Percentiles rank a stretch among this genome's conserved stretches.
Evolutionary conservation across 2,329 filamentous ascomycete genomes (phyloP).

Genomic region (Ophiostoma sp.): DNA sequence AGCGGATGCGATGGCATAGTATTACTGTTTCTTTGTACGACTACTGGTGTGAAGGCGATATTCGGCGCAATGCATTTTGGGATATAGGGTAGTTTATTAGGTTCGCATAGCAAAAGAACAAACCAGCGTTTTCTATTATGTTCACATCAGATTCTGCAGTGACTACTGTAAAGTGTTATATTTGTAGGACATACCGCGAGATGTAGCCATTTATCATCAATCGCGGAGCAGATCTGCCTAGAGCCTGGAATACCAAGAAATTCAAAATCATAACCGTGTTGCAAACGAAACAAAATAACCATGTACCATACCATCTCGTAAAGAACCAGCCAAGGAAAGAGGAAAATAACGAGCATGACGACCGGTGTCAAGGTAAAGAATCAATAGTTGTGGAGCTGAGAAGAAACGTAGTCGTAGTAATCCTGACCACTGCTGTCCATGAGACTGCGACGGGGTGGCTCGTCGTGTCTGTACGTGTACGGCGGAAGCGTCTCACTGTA

Average conservation of each 20-base stretch:
- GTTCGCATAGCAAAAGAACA: not conserved
- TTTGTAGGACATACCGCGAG: not conserved
- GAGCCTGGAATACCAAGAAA: not conserved
- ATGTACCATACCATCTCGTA: too few relatives aligned
- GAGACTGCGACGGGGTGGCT: not conserved
- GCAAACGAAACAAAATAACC: too few relatives aligned
- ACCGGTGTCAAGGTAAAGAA: not conserved
- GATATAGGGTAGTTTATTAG: not conserved
- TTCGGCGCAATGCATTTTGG: constrained; percentile 2
- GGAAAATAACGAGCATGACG: too few relatives aligned
- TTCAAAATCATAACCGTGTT: not conserved
- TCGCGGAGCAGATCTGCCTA: not conserved
- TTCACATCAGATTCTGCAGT: too few relatives aligned
- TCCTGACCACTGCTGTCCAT: not conserved
- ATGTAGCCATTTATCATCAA: constrained; percentile 8
- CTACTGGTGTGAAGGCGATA: not conserved
- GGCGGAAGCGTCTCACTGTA: not conserved
- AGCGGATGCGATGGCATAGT: too few relatives aligned
- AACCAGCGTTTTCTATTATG: too few relatives aligned
- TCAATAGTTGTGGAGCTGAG: not conserved
- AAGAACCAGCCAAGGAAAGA: too few relatives aligned
- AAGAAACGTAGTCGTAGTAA: not conserved
- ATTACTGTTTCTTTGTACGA: not conserved
- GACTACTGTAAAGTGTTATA: too few relatives aligned
- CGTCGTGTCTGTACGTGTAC: not conserved